Evolutionary conservation across 805 yeast genomes (phyloP).

Genomic region (Hanseniaspora singularis): DNA sequence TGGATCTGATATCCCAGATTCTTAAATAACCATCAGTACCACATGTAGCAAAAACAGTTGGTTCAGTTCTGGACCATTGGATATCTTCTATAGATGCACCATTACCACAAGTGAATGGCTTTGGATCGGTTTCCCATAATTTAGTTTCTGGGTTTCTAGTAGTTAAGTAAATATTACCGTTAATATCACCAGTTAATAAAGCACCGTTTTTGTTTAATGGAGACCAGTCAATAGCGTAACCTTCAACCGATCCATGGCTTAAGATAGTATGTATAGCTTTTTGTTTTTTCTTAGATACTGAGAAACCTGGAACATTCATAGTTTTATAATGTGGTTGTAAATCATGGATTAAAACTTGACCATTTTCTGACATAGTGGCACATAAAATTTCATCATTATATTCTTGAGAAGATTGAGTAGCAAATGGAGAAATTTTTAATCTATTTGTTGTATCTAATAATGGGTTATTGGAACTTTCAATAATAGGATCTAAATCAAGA

Average conservation of each 20-base stretch:
- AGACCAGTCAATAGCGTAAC: constrained; percentile 95
- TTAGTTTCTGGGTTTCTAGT: constrained; percentile 48
- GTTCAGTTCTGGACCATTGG: constrained; percentile 90
- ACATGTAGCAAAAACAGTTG: constrained; percentile 88
- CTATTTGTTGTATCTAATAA: constrained; percentile 79
- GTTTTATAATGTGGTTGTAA: constrained; percentile 66
- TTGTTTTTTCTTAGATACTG: constrained; percentile 63
- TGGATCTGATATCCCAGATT: constrained; percentile 94
- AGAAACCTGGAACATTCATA: constrained; percentile 77
- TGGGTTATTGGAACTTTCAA: constrained; percentile 74
- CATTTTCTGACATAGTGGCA: constrained; percentile 80
- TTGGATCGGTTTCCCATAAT: constrained; percentile 75
- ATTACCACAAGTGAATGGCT: constrained; percentile 53
- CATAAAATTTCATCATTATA: constrained; percentile 59
- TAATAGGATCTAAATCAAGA: constrained; percentile 68
- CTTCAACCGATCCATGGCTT: constrained; percentile 89
- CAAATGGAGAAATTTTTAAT: constrained; percentile 70
- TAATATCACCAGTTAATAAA: constrained; percentile 74
- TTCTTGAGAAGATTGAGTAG: constrained; percentile 29
- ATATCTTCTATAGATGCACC: constrained; percentile 84
- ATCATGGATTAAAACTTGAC: constrained; percentile 81
- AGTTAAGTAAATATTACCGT: constrained; percentile 73
- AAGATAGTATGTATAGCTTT: constrained; percentile 73
- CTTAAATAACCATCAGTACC: constrained; percentile 86
- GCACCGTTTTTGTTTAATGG: constrained; percentile 72